Evolutionary conservation across 768 basidiomycete genomes (phyloP).

Genomic region (Asterophora parasitica): DNA sequence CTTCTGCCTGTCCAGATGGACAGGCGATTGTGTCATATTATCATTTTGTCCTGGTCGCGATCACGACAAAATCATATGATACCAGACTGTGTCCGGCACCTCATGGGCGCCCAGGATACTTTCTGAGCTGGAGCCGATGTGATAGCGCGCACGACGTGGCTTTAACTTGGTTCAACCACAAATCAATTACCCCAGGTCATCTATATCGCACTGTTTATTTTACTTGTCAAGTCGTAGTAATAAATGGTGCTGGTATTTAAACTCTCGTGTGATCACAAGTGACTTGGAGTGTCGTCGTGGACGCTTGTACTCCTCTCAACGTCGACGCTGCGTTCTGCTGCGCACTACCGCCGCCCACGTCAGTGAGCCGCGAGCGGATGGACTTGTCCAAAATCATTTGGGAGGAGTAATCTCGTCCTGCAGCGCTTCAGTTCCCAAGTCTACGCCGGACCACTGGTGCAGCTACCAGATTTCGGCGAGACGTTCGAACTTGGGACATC

Average conservation of each 20-base stretch:
- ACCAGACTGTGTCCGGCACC: too few species aligned
- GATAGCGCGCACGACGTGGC: too few species aligned
- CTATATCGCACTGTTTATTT: constrained; percentile 2
- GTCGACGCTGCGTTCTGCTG: constrained; percentile 81
- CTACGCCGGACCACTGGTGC: constrained; percentile 83
- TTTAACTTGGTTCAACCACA: too few species aligned
- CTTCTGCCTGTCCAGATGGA: too few species aligned
- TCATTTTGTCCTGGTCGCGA: too few species aligned
- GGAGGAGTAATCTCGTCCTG: constrained; percentile 60
- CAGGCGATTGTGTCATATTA: too few species aligned
- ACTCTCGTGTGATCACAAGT: background rate
- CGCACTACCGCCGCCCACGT: constrained; percentile 72
- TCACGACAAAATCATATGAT: too few species aligned
- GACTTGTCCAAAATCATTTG: constrained; percentile 67
- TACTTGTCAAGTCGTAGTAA: constrained; percentile 6
- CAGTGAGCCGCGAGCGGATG: constrained; percentile 67
- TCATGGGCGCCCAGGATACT: too few species aligned
- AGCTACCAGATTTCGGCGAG: constrained; percentile 96
- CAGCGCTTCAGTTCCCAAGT: constrained; percentile 78
- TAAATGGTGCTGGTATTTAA: constrained; percentile 7
- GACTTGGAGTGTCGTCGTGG: too few species aligned
- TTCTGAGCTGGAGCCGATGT: too few species aligned
- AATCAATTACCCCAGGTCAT: constrained; percentile 15
- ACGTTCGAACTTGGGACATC: constrained; percentile 88
- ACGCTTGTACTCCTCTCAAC: too few species aligned